Evolutionary conservation across 805 yeast genomes (phyloP).

Genomic region (Cyberlindnera nakhonratchasimensis): DNA sequence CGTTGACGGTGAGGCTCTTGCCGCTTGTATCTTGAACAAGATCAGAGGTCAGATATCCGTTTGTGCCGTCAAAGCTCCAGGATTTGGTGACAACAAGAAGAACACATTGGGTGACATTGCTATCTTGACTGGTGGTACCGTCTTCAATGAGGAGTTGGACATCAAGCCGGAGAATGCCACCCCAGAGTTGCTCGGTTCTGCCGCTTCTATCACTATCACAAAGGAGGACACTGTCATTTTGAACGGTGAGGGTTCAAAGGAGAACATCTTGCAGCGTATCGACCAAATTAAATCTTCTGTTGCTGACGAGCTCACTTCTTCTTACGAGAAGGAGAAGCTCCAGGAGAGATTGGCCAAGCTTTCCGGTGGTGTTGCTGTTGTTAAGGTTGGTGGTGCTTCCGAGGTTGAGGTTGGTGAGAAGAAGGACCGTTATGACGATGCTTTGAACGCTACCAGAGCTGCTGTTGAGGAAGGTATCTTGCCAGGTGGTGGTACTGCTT

Average conservation of each 20-base stretch:
- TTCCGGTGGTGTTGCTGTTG: conserved; percentile 98
- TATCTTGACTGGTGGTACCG: conserved; percentile 75
- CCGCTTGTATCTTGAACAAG: conserved; percentile 97
- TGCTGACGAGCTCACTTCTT: conserved; percentile 32
- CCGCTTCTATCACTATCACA: conserved; percentile 89
- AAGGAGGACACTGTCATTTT: conserved; percentile 95
- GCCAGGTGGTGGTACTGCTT: conserved; percentile 99
- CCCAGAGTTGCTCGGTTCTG: conserved; percentile 83
- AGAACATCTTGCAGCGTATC: conserved; percentile 80
- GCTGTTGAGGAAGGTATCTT: conserved; percentile 99
- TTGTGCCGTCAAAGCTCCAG: conserved; percentile 98
- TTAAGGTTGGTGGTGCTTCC: conserved; percentile 96
- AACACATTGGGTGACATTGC: conserved; percentile 94
- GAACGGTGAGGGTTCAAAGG: conserved; percentile 93
- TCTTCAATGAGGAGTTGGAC: conserved; percentile 64
- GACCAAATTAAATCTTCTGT: conserved; percentile 43
- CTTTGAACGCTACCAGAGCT: conserved; percentile 97
- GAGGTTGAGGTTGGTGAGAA: conserved; percentile 99
- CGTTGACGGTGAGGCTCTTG: conserved; percentile 97
- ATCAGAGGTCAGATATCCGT: conserved; percentile 98
- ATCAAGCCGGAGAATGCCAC: conserved; percentile 96
- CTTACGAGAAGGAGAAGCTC: conserved; percentile 93
- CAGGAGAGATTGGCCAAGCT: conserved; percentile 97
- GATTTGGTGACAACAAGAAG: conserved; percentile 98
- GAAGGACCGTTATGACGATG: conserved; percentile 99